Evolutionary conservation across 2,329 filamentous ascomycete species (phyloP).

Genomic region (Colletotrichum shisoi): DNA sequence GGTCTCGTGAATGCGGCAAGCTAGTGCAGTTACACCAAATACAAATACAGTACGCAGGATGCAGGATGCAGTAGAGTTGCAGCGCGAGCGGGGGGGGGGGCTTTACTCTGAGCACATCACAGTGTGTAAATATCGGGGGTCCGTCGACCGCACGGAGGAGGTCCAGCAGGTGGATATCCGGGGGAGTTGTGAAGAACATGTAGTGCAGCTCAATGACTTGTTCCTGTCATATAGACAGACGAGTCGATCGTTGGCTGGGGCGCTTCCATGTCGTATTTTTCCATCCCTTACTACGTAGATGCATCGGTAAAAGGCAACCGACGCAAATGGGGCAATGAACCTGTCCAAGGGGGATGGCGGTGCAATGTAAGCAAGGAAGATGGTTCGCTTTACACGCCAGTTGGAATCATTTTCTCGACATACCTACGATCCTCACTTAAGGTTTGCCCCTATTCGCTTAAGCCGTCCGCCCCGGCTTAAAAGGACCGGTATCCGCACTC

Average conservation of each 20-base stretch:
- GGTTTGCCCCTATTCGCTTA: neutral
- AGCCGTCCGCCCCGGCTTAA: neutral
- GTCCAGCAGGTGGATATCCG: conserved; percentile 24
- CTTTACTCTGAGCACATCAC: conserved; percentile 2
- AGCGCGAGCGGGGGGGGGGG: neutral
- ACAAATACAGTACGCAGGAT: neutral
- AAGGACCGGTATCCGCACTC: neutral
- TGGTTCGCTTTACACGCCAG: neutral
- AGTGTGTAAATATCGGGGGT: conserved; percentile 10
- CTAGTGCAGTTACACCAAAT: conserved; percentile 18
- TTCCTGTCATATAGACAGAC: neutral
- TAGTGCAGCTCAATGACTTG: neutral
- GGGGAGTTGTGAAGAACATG: conserved; percentile 19
- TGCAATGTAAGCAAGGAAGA: neutral
- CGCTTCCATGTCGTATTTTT: neutral
- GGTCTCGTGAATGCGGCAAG: conserved; percentile 11
- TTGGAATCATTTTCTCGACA: neutral
- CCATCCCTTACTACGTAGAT: neutral
- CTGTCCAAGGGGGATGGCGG: neutral
- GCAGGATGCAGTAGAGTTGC: neutral
- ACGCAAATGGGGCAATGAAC: neutral
- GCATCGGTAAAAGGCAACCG: neutral
- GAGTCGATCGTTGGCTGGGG: neutral
- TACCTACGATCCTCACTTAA: neutral
- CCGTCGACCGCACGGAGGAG: neutral